Base-by-base conservation (phyloP, 768 basidiomycete genomes). In the Phallus indusiatus region DNA sequence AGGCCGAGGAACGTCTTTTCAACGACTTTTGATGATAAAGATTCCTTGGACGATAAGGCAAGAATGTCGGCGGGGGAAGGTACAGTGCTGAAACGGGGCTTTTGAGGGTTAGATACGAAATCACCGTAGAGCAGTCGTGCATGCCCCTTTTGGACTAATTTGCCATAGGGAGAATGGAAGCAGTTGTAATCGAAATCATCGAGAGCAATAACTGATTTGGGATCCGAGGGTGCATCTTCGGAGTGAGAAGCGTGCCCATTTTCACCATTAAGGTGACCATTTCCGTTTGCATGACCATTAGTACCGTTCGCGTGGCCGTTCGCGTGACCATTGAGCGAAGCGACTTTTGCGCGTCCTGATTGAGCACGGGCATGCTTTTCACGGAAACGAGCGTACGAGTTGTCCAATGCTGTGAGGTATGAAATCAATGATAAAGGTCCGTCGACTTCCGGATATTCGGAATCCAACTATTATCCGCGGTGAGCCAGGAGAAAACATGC, bases 151-250 rank as follows among this genome's bases (percentile, higher is more conserved):
- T 96, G 89, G 56, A 96, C 94, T 70, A 96, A 90, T 77, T 99
- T 99, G 76, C 96, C 95, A 73, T 97, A 99, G 0, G 96, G 96
- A 60, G 86, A 88, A 79, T 99, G 96, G 84, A 98, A 94, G 66
- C 94, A 84, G 64, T 88, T 80, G 70, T 91, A 98, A 75, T 98
- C 95, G 67, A 96, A 81, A 64, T 85, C 81, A 54, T 87, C 84
- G 50, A 91, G 79, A 8, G 88, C 87, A 75, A 93, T 90, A 34
- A 76, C 66, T 1, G 75, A 64, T 37, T 69, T 68, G 12, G 75
- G 72, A 21, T 68, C 70, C 0, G 71, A 63, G 1, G 74, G 70
- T 24, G 62, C 61, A 50, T 57, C 60, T 28, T 28, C 28, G 28
- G 28, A 28, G 2, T 28, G 28, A 57, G n/a, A n/a, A n/a, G 62